Conservation (phyloP, 768 basidiomycete species). For the Suillus ampliporus region DNA sequence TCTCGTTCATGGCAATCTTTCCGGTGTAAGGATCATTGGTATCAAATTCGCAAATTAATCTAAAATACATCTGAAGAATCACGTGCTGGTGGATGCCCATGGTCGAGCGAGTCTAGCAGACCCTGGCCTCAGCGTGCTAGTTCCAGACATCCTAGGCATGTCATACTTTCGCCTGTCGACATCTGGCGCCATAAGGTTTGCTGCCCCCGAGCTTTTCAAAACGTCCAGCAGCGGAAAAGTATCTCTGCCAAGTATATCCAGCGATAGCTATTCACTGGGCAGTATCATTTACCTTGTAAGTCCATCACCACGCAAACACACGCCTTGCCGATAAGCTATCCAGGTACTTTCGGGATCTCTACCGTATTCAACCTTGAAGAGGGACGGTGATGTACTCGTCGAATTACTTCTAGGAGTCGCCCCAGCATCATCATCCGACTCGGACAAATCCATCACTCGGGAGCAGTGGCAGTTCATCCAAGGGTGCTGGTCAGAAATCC, state of each 20-base stretch:
- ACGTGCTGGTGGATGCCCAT: slow-evolving; percentile 6
- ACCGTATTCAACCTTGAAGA: slow-evolving; percentile 8
- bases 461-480: slow-evolving; percentile 11
- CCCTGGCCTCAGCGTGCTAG: slow-evolving; percentile 47
- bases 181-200: slow-evolving; percentile 9
- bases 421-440: slow-evolving; percentile 1
- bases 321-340: not conserved
- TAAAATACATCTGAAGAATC: not conserved
- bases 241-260: slow-evolving; percentile 27
- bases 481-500: slow-evolving; percentile 21
- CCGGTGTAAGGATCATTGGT: not conserved
- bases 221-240: not conserved
- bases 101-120: slow-evolving; percentile 45
- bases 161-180: slow-evolving; percentile 35
- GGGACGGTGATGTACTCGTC: slow-evolving; percentile 8
- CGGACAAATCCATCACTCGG: not conserved
- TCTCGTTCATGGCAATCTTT: slow-evolving; percentile 1
- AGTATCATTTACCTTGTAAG: slow-evolving; percentile 11
- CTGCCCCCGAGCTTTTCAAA: slow-evolving; percentile 15
- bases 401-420: slow-evolving; percentile 4
- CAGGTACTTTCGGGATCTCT: slow-evolving; percentile 11
- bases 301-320: not conserved
- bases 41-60: not conserved
- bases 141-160: slow-evolving; percentile 38
- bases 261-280: slow-evolving; percentile 51